Conservation (phyloP, 2,329 filamentous ascomycete species). For the Neonectria faginata region DNA sequence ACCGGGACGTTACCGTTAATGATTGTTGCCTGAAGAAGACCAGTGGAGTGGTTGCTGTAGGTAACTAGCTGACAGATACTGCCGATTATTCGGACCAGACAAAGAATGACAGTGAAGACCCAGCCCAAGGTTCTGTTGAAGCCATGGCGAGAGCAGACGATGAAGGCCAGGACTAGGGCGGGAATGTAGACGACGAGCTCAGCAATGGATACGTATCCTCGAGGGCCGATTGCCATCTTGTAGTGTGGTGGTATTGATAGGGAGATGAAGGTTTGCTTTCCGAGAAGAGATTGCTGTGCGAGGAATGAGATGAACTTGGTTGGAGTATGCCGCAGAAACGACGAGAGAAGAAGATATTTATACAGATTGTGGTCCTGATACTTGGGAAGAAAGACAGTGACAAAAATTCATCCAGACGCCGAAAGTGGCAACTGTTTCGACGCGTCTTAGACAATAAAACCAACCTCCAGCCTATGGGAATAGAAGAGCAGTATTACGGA, state of each 20-base stretch:
- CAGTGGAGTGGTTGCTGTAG: slow-evolving; percentile 54
- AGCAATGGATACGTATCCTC: slow-evolving; percentile 52
- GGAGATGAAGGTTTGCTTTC: not conserved
- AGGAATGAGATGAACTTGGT: not conserved
- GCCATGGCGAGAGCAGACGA: slow-evolving; percentile 58
- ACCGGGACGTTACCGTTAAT: slow-evolving; percentile 54
- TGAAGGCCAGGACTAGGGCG: slow-evolving; percentile 49
- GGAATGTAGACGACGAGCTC: slow-evolving; percentile 57
- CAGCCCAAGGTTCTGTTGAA: slow-evolving; percentile 61
- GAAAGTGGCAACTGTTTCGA: slow-evolving; percentile 4
- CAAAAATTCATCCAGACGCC: no score
- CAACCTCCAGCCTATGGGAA: not conserved
- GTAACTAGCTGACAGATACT: slow-evolving; percentile 62
- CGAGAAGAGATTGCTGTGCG: not conserved
- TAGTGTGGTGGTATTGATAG: not conserved
- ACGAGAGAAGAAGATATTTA: not conserved
- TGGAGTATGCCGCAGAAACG: not conserved
- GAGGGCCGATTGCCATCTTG: slow-evolving; percentile 24
- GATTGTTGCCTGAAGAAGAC: slow-evolving; percentile 55
- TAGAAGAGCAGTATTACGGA: not conserved
- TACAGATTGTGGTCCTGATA: not conserved
- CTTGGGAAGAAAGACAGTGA: not conserved
- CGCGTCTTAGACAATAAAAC: not conserved
- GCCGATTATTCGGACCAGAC: slow-evolving; percentile 63
- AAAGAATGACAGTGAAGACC: slow-evolving; percentile 65